Conservation (phyloP, 202 grass and related monocot species). For the Setaria viridis region DNA sequence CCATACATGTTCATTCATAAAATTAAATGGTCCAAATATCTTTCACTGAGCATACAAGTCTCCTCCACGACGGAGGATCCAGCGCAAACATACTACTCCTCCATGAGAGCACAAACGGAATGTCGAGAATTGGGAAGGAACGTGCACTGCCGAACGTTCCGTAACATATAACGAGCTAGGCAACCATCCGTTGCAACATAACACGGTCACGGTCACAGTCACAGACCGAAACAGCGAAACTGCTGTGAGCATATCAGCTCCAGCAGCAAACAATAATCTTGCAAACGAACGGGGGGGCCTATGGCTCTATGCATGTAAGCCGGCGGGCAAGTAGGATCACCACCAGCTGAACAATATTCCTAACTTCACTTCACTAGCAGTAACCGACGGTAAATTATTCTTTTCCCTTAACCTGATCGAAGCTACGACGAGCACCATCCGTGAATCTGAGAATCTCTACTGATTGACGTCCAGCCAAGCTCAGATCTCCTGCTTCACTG, state of each 20-base stretch:
- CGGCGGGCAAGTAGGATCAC: not conserved
- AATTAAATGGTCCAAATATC: conserved; percentile 1
- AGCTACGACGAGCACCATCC: conserved; percentile 3
- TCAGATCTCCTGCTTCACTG: conserved; percentile 43
- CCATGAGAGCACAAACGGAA: no score
- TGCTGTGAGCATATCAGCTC: conserved; percentile 33
- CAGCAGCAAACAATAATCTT: conserved; percentile 59
- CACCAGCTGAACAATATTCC: conserved; percentile 10
- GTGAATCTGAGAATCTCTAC: not conserved
- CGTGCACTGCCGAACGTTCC: not conserved
- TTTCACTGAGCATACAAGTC: conserved; percentile 21
- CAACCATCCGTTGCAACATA: conserved; percentile 15
- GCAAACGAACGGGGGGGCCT: not conserved
- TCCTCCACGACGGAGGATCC: not conserved
- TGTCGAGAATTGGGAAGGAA: not conserved
- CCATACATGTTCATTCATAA: not conserved
- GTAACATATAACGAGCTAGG: not conserved
- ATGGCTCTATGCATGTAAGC: not conserved
- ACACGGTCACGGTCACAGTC: not conserved
- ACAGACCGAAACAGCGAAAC: conserved; percentile 35
- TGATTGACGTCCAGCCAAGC: not conserved
- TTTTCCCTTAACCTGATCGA: conserved; percentile 23
- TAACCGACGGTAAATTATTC: conserved; percentile 50
- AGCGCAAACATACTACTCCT: not conserved
- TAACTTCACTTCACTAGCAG: conserved; percentile 11